phyloP scores from a whole-genome alignment of 805 yeast species.

The Candida railenensis region DNA sequence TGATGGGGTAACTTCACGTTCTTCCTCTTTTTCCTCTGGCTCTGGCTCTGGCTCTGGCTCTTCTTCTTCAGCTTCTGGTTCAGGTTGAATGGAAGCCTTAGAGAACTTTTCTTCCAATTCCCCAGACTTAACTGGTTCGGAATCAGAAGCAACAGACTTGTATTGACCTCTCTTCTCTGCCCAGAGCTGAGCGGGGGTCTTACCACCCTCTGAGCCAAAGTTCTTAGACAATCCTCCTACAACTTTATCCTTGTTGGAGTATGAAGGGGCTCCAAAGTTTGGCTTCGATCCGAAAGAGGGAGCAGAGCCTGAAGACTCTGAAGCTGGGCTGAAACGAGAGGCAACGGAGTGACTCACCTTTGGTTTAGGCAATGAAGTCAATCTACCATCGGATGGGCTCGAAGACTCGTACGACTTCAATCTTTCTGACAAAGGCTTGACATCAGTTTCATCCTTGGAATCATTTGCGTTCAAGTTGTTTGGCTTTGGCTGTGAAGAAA shows the following conservation, averaged over 20 bases:
- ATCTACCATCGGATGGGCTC: conserved; percentile 43
- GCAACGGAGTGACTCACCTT: conserved; percentile 51
- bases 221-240: conserved; percentile 61
- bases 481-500: conserved; percentile 41
- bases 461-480: not conserved
- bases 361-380: conserved; percentile 64
- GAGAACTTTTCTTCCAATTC: conserved; percentile 16
- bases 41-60: conserved; percentile 7
- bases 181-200: conserved; percentile 95
- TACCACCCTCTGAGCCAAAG: conserved; percentile 70
- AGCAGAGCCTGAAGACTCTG: conserved; percentile 19
- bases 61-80: conserved; percentile 13
- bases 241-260: conserved; percentile 41
- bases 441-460: conserved; percentile 29
- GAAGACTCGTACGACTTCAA: conserved; percentile 23
- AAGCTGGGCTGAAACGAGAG: conserved; percentile 43
- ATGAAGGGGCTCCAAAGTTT: conserved; percentile 26
- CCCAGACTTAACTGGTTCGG: conserved; percentile 8
- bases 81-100: conserved; percentile 6
- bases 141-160: conserved; percentile 36
- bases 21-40: conserved; percentile 12
- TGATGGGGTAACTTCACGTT: conserved; percentile 11
- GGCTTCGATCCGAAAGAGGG: conserved; percentile 38
- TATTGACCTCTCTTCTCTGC: conserved; percentile 83
- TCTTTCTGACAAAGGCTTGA: conserved; percentile 48